Base-by-base conservation (phyloP, 176 grass and related monocot genomes). In the Aegilops sharonensis region DNA sequence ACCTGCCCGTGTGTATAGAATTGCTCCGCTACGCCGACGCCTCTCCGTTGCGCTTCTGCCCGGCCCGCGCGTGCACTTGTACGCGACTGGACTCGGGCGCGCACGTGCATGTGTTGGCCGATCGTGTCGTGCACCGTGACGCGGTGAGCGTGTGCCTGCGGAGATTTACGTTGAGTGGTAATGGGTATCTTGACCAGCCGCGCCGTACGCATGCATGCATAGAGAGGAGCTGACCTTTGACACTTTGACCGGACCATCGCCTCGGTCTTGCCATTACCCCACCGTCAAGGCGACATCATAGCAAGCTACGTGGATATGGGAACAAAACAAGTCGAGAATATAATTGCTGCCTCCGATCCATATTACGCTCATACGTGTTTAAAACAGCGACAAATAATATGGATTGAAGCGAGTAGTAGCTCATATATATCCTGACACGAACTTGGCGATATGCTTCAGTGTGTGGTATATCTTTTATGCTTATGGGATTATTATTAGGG, bases 111-210 rank as follows among this genome's bases (percentile, higher is more conserved):
- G 50, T 18, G 50, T 83, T 59, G 54, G 7, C 7, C 54, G 78
- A 47, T 13, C 36, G 29, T 64, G 64, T 59, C 12, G 64, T 65
- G 65, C 29, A 14, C 47, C 47, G 72, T 64, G 54, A 29, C 25
- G 32, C 42, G 24, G 78, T 29, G 47, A 21, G 63, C 60, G 43
- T 75, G 35, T 76, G 11, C 35, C 47, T 23, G 79, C 45, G 14
- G 79, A 42, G 9, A 71, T 50, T 23, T 72, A 86, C 43, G 73
- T 90, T 45, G 84, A 87, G 72, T 78, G 43, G 17, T 30, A n/a
- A 43, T 5, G 14, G 7, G 15, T 57, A 32, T 43, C 52, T 65
- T 64, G 88, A 86, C 84, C 64, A 54, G 64, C 45, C 29, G 32
- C 64, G 39, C 32, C 75, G 0, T 63, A 45, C 11, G 62, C 62